phyloP scores from a whole-genome alignment of 441 rosid species.

The Kokia cookei region DNA sequence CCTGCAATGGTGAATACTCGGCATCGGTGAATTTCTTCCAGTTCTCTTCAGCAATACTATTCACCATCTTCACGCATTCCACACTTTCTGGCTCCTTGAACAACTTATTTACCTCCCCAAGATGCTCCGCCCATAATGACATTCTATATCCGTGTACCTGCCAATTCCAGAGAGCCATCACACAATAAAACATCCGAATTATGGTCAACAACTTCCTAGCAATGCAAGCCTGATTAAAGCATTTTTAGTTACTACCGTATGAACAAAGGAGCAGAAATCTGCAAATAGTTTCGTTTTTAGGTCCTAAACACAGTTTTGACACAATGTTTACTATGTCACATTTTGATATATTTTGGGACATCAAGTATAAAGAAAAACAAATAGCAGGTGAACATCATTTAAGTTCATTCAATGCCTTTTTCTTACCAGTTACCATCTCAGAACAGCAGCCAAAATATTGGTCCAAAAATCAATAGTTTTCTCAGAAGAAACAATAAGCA shows the following conservation, averaged over 20 bases:
- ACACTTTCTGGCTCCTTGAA: slow-evolving; percentile 46
- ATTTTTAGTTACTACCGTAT: neutral
- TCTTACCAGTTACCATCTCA: neutral
- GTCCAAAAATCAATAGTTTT: neutral
- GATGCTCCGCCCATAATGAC: slow-evolving; percentile 95
- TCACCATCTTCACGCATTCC: slow-evolving; percentile 60
- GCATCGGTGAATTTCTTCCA: slow-evolving; percentile 47
- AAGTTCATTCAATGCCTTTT: neutral
- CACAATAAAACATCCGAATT: neutral
- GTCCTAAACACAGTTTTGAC: neutral
- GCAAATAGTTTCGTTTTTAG: neutral
- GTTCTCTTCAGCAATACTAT: slow-evolving; percentile 52
- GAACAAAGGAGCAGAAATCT: neutral
- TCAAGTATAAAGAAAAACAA: neutral
- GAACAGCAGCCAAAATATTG: neutral
- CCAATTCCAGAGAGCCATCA: neutral
- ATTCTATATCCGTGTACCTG: slow-evolving; percentile 90
- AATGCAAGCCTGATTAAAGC: neutral
- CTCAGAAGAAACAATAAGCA: neutral
- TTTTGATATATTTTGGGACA: neutral
- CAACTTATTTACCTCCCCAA: slow-evolving; percentile 35
- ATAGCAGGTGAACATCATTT: neutral
- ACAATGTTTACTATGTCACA: neutral
- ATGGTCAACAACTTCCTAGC: neutral
- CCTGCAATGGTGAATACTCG: slow-evolving; percentile 39